Percentiles rank a stretch among this genome's conserved stretches.
Evolutionary conservation across 2,329 filamentous ascomycete species (phyloP).

Genomic region (Byssothecium circinans): DNA sequence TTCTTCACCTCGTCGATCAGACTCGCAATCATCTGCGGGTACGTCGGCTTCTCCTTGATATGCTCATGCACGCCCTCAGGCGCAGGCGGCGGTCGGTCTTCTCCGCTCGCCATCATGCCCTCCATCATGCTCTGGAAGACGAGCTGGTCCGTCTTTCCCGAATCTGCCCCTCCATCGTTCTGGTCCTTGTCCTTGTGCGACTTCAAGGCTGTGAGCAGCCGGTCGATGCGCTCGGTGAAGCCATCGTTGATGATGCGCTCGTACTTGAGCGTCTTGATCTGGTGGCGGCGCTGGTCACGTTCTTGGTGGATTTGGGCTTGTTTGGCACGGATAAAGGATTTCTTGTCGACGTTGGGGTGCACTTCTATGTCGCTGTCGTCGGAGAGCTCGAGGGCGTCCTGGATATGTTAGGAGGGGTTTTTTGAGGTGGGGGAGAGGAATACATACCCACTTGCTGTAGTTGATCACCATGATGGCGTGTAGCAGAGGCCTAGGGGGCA

Average conservation of each 20-base stretch:
- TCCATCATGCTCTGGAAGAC: slow-evolving; percentile 91
- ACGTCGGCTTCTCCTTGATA: slow-evolving; percentile 75
- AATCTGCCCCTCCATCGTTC: slow-evolving; percentile 48
- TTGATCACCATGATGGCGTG: slow-evolving; percentile 60
- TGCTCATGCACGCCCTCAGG: slow-evolving; percentile 79
- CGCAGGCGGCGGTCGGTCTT: slow-evolving; percentile 72
- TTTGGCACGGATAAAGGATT: slow-evolving; percentile 97
- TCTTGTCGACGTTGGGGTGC: slow-evolving; percentile 97
- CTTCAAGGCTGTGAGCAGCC: slow-evolving; percentile 73
- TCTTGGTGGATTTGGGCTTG: slow-evolving; percentile 96
- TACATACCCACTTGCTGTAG: slow-evolving; percentile 70
- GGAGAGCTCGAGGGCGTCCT: slow-evolving; percentile 92
- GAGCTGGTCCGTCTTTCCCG: slow-evolving; percentile 66
- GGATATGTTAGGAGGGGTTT: slow-evolving; percentile 12
- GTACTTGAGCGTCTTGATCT: slow-evolving; percentile 91
- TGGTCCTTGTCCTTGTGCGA: slow-evolving; percentile 62
- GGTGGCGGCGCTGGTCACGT: slow-evolving; percentile 78
- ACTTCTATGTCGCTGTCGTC: slow-evolving; percentile 98
- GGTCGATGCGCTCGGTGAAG: slow-evolving; percentile 79
- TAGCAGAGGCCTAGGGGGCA: slow-evolving; percentile 8
- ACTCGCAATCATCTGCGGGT: slow-evolving; percentile 98
- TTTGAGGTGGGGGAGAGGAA: not conserved
- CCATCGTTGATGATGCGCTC: slow-evolving; percentile 92
- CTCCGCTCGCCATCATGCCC: slow-evolving; percentile 60
- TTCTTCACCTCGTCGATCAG: slow-evolving; percentile 92